Conservation (phyloP, 306 rosid genomes). For the Benincasa hispida region DNA sequence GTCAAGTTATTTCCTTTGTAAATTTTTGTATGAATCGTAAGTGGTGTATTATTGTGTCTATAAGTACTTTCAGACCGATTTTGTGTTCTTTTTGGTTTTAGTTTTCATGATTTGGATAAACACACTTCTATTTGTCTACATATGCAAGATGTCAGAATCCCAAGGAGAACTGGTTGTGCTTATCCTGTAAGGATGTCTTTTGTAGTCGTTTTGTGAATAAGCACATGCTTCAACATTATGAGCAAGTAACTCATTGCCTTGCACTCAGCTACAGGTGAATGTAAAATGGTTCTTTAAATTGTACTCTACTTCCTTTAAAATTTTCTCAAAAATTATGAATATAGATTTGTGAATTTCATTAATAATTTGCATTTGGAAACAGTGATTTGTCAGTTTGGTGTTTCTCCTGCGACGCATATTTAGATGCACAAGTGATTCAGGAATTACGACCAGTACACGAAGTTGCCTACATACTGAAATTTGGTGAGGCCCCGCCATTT, state of each 20-base stretch:
- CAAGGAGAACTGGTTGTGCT: constrained; percentile 69
- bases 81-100: not conserved
- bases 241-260: constrained; percentile 27
- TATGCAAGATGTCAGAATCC: constrained; percentile 56
- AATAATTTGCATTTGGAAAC: constrained; percentile 6
- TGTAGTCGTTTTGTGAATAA: constrained; percentile 84
- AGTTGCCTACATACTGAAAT: constrained; percentile 51
- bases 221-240: constrained; percentile 71
- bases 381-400: constrained; percentile 90
- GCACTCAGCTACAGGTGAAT: constrained; percentile 73
- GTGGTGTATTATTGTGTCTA: not conserved
- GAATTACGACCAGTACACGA: constrained; percentile 51
- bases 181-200: constrained; percentile 57
- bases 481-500: constrained; percentile 45
- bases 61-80: not conserved
- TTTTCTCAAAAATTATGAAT: not conserved
- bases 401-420: constrained; percentile 72
- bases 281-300: not conserved
- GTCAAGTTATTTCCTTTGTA: not conserved
- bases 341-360: not conserved
- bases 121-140: not conserved
- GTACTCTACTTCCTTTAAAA: not conserved
- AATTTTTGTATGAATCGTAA: not conserved
- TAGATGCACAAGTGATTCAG: constrained; percentile 59
- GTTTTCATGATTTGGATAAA: not conserved